Base-by-base conservation (phyloP, 192 early-diverging fungal genomes). In the Phycomyces nitens region DNA sequence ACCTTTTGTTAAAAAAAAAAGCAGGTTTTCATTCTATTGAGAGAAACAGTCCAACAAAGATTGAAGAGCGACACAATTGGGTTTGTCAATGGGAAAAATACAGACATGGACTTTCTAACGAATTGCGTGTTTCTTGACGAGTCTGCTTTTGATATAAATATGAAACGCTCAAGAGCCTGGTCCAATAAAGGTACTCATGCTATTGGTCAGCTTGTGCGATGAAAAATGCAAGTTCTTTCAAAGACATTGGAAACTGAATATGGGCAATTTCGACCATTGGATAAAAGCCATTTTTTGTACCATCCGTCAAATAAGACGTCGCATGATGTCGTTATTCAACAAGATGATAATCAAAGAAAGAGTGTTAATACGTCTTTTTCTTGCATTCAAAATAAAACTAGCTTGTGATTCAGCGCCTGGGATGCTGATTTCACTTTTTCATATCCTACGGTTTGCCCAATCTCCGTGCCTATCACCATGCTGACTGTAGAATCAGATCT, bases 191-290 rank as follows among this genome's bases (percentile, higher is more conserved):
- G n/a, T n/a, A n/a, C n/a, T n/a, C n/a, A n/a, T n/a, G n/a, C 56
- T 39, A 43, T 58, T 58, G 56, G 56, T 58, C 56, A 39, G 56
- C 56, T 58, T 58, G 56, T 40, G 56, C 56, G 38, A 58, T 58
- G 38, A 58, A 58, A 43, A 58, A 21, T 58, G 56, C 39, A 43
- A 58, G 56, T 41, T 58, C 56, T 58, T 58, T 58, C 20, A 58
- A 58, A 58, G 56, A 58, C 56, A 58, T 58, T 58, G 56, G 56
- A 34, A 41, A 58, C 21, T 40, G 56, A 58, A 58, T 58, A 58
- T 58, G 56, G 38, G 40, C 56, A 58, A 58, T 58, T 58, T 58
- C 56, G 56, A 58, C 56, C 38, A 58, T 58, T 58, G 56, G 56
- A 41, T 58, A 58, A 18, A 58, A 41, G 41, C 56, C 56, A 43